Evolutionary conservation across 2,329 filamentous ascomycete genomes (phyloP), one percentile per base, ranked within the genome.

Genomic region (Trichophyton rubrum): DNA sequence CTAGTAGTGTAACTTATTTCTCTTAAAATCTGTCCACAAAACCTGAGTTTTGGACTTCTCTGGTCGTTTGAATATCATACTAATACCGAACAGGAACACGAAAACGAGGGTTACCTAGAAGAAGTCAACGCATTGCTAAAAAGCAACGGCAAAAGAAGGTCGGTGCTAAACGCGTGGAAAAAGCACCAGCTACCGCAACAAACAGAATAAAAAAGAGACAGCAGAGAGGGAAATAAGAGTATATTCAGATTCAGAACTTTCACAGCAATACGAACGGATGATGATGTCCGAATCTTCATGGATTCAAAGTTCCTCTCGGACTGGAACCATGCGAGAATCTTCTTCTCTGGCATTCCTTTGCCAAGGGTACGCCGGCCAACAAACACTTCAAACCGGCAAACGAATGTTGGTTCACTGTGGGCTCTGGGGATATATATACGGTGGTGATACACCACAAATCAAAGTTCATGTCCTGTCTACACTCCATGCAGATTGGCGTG

Each of bases 81-180:
- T 43, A 57, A 57, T 17, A 15, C 7, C 9, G 17, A 41, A 24
- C 13, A 57, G 40, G 35, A 24, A 35, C 33, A 35, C 55, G 33
- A 15, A 43, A 57, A 35, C n/a, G 35, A 4, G 33, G 35, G 11
- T 17, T 33, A 24, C 55, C 55, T 24, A 57, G 55, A 30, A n/a
- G 55, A 43, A 57, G 55, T 30, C 33, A 43, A 20, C 55, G 55
- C 22, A 41, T 57, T 24, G 55, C 55, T n/a, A 40, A 57, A 24
- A 57, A 41, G 27, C 55, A 41, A 41, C 24, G 27, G 17, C 51
- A 55, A 35, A 55, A 55, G 51, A 55, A 55, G 11, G 8, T n/a
- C 17, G 51, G 30, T 17, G n/a, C 24, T 7, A 20, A 27, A 35
- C 51, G 51, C 3, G 51, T 55, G n/a, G 51, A 55, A 20, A 55